Evolutionary conservation across 2,329 filamentous ascomycete genomes (phyloP), one percentile per base, ranked within the genome.

Genomic region (Stemphylium lycopersici): DNA sequence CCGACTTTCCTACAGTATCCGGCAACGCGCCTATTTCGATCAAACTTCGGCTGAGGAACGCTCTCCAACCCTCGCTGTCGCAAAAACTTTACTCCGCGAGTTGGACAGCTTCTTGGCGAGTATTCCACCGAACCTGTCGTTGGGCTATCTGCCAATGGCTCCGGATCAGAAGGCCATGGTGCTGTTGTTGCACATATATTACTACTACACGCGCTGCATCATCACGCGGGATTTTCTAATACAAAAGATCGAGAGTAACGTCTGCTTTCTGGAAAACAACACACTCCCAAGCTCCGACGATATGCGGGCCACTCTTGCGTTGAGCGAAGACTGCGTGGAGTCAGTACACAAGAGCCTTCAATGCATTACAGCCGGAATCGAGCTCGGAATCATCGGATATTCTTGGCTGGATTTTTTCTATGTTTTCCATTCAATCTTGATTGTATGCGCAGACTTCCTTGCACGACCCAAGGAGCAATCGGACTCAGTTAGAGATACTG

Each of bases 241-340:
- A 16, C 59, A 61, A n/a, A 69, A 67, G 24, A 57, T 67, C 2
- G 65, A 69, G 32, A 56, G 58, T n/a, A 57, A 56, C 24, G 55
- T 69, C 4, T 48, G 48, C 18, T 51, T 50, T 11, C 41, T 67
- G 11, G 65, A 67, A 44, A 48, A 51, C 6, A 56, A 54, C 12
- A 7, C 45, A 4, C 29, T 41, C 4, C 48, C 52, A 2, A n/a
- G 42, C 29, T 53, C 61, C 3, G 56, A 59, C 12, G 53, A 66
- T 39, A 59, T 58, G 46, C 43, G 34, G 20, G 62, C 51, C 22
- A 59, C 48, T 24, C 45, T 67, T 4, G 26, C 41, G 8, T 43
- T 70, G n/a, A 60, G 59, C 31, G 66, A 69, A 42, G 65, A 68
- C 24, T 70, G 68, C 48, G 62, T 70, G 7, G 60, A 66, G 22